A percentile compares a stretch with the other conserved stretches of the same genome.
These are phyloP conservation scores for Fusarium sp. DNA, from an alignment of 2,329 filamentous ascomycete species.

Conservation along the genomic window DNA sequence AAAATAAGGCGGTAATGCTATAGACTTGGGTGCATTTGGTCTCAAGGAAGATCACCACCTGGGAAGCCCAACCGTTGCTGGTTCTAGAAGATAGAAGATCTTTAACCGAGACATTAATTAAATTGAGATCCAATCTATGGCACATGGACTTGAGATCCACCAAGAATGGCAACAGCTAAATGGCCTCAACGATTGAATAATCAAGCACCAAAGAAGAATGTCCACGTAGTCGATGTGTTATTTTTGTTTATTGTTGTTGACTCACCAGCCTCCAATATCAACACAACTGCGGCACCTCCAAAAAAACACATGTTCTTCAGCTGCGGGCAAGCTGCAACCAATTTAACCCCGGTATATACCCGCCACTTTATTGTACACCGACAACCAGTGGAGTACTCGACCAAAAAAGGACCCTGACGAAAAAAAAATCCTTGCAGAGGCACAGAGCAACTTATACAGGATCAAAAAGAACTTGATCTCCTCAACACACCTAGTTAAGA, in stretches of 20 bases:
- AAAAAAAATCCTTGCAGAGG: conserved; percentile 33
- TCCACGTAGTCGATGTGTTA: neutral
- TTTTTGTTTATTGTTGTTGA: neutral
- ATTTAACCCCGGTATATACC: conserved; percentile 27
- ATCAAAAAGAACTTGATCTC: conserved; percentile 2
- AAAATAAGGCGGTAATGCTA: no score
- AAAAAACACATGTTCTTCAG: conserved; percentile 9
- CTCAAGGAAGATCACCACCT: neutral
- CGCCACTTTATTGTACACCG: conserved; percentile 10
- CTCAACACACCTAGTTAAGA: conserved; percentile 54
- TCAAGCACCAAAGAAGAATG: neutral
- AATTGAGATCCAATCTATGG: neutral
- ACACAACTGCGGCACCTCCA: neutral
- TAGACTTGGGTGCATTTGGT: no score
- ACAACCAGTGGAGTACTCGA: conserved; percentile 19
- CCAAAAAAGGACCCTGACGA: conserved; percentile 9
- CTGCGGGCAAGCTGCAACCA: conserved; percentile 1
- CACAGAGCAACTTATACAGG: conserved; percentile 22
- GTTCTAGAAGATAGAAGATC: neutral
- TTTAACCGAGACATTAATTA: neutral
- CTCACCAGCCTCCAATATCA: neutral
- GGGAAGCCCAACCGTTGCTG: neutral
- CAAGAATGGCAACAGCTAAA: neutral
- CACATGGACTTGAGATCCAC: neutral
- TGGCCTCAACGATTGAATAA: neutral